Conservation (phyloP, 306 rosid genomes). For the Ziziphus jujuba region DNA sequence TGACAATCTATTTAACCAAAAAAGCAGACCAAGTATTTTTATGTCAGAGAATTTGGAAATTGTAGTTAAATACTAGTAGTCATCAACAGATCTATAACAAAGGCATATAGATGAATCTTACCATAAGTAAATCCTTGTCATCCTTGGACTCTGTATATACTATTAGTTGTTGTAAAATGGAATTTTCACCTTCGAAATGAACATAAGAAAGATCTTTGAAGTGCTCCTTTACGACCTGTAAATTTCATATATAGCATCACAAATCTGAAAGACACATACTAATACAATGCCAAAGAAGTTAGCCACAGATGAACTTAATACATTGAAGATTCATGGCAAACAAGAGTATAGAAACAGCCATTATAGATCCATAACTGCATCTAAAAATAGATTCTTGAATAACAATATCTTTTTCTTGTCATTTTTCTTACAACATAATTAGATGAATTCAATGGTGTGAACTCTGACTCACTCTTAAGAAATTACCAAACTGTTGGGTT, state of each 20-base stretch:
- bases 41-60: not conserved
- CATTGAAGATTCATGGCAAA: not conserved
- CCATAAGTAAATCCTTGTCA: slow-evolving; percentile 71
- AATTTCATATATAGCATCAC: slow-evolving; percentile 20
- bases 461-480: too few species aligned
- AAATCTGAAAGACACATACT: not conserved
- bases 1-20: slow-evolving; percentile 8
- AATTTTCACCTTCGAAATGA: slow-evolving; percentile 41
- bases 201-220: slow-evolving; percentile 72
- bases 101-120: slow-evolving; percentile 27
- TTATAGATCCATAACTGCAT: too few species aligned
- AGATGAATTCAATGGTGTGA: too few species aligned
- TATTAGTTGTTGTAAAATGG: slow-evolving; percentile 51
- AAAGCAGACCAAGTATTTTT: not conserved
- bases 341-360: too few species aligned
- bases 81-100: not conserved
- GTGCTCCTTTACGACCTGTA: slow-evolving; percentile 74
- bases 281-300: not conserved
- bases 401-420: too few species aligned
- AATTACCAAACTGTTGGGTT: too few species aligned
- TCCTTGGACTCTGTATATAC: slow-evolving; percentile 69
- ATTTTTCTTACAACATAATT: too few species aligned
- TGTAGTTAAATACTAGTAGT: not conserved
- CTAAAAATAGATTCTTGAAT: too few species aligned
- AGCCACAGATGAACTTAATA: not conserved